Evolutionary conservation across 495 filamentous ascomycete genomes (phyloP).

Genomic region (Penicillium canariense): DNA sequence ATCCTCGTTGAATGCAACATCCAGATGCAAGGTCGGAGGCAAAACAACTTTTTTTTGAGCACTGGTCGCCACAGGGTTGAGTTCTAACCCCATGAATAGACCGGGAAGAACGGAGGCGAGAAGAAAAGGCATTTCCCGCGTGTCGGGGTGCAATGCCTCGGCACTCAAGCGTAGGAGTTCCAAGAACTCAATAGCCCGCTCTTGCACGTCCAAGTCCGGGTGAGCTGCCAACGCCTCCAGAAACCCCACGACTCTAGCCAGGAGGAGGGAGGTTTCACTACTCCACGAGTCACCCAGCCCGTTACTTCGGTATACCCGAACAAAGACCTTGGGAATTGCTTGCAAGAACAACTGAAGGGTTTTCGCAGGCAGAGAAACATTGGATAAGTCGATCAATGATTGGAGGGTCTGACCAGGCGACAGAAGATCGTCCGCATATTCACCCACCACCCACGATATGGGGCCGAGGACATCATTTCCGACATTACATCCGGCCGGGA

Average conservation of each 20-base stretch:
- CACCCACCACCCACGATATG: conserved; percentile 80
- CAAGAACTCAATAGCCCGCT: conserved; percentile 86
- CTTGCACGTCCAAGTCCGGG: conserved; percentile 91
- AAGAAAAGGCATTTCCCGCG: conserved; percentile 69
- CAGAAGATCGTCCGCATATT: conserved; percentile 70
- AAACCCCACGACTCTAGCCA: conserved; percentile 76
- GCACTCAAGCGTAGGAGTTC: conserved; percentile 82
- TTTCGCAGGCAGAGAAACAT: conserved; percentile 57
- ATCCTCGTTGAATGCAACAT: conserved; percentile 76
- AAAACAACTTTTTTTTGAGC: conserved; percentile 87
- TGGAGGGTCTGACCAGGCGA: conserved; percentile 64
- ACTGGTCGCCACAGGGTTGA: conserved; percentile 82
- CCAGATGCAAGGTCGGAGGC: conserved; percentile 69
- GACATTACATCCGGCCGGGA: conserved; percentile 42
- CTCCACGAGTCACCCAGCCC: conserved; percentile 64
- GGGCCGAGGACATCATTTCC: conserved; percentile 65
- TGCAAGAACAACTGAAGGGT: conserved; percentile 79
- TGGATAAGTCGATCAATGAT: conserved; percentile 66
- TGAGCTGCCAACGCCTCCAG: conserved; percentile 74
- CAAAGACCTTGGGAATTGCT: conserved; percentile 79
- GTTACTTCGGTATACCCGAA: conserved; percentile 55
- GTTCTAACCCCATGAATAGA: conserved; percentile 77
- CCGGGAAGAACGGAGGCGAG: conserved; percentile 85
- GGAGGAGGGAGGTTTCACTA: conserved; percentile 67
- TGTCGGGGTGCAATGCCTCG: conserved; percentile 71